Evolutionary conservation across 1,284 basidiomycete species (phyloP).

Genomic region (Apiotrichum mycotoxinovorans): DNA sequence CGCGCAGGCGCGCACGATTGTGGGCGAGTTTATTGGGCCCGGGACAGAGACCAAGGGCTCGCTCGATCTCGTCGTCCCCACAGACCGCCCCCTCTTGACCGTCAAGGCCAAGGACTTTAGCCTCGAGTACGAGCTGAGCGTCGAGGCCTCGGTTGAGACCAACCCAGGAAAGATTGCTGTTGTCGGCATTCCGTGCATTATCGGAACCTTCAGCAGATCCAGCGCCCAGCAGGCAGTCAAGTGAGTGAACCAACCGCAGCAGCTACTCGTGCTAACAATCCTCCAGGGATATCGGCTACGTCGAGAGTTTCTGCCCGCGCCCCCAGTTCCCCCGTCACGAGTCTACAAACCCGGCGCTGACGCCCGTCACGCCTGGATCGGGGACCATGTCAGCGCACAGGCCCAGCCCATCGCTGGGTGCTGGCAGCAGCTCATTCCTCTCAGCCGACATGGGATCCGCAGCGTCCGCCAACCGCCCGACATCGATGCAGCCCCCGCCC

Average conservation of each 20-base stretch:
- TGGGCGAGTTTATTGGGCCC: conserved; percentile 3
- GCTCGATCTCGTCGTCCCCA: conserved; percentile 63
- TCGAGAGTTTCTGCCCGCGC: conserved; percentile 39
- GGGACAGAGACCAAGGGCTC: conserved; percentile 53
- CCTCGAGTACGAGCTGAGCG: conserved; percentile 68
- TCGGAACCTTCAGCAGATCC: conserved; percentile 35
- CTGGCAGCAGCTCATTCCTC: background rate
- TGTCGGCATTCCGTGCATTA: conserved; percentile 57
- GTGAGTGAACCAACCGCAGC: conserved; percentile 25
- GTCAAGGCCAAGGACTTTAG: conserved; percentile 74
- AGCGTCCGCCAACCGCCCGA: background rate
- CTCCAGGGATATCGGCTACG: conserved; percentile 42
- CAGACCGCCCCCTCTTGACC: conserved; percentile 68
- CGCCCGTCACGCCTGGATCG: background rate
- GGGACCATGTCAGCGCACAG: background rate
- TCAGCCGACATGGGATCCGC: background rate
- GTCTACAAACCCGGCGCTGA: background rate
- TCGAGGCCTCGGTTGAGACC: conserved; percentile 67
- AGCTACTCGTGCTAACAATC: conserved; percentile 1
- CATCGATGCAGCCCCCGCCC: background rate
- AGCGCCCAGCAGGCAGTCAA: conserved; percentile 40
- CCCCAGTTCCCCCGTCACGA: background rate
- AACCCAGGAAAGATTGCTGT: conserved; percentile 62
- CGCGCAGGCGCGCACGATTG: background rate
- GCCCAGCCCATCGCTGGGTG: background rate